Evolutionary conservation across 257 asterid genomes (phyloP), one percentile per base, ranked within the genome.

Genomic region (Lycium ferocissimum): DNA sequence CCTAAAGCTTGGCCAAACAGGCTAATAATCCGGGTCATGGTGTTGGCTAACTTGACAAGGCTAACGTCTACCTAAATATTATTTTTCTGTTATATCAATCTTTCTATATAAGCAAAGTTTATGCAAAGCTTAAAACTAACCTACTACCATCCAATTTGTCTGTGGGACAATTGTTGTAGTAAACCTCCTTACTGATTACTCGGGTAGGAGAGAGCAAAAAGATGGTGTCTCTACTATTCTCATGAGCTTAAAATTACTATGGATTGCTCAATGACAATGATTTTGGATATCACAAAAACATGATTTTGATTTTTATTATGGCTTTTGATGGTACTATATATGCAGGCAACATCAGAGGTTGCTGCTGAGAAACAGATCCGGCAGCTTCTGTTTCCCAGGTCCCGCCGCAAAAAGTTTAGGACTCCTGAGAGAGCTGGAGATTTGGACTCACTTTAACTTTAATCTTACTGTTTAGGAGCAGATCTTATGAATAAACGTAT

Each of bases 361-460:
- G 94, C 92, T 86, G 98, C 98, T 9, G 95, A 91, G 86, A 94
- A 93, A 89, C 97, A 93, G 91, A 93, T 94, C 84, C 93, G 88
- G 76, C 98, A 91, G 87, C 96, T 94, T 40, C 84, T 94, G 81
- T 94, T 90, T 84, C 95, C 97, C 1, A 90, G 90, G 85, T 92
- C 97, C 1, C 88, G 85, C 40, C 86, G 94, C 18, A 94, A 92
- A 89, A 94, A 87, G 59, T 79, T 90, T 38, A 89, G 87, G 88
- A 83, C 88, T 84, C 86, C 76, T 62, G 93, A 87, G 62, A 85
- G 90, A 86, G 58, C 79, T 57, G 70, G 67, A 76, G 89, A 91
- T 62, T 26, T 51, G 0, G 94, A 93, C 81, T 88, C 76, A 18
- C 90, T 89, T 84, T 89, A 83, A 86, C 69, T 83, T 26, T 72